These are phyloP conservation scores for Kodamaea restingae DNA, from an alignment of 805 yeast species.

Conservation along the genomic window DNA sequence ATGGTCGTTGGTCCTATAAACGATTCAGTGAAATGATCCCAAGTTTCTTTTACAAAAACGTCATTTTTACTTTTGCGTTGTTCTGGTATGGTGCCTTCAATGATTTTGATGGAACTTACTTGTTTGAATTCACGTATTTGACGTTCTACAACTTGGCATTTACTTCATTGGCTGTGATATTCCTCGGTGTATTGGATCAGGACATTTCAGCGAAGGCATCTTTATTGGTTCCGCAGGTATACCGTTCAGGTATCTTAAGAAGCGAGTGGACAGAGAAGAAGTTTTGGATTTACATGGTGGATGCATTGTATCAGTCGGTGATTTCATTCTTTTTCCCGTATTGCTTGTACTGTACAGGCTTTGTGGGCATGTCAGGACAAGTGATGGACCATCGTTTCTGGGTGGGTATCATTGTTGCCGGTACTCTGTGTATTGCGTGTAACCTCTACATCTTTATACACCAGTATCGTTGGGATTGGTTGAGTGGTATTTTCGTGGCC, in stretches of 20 bases:
- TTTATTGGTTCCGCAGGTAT: conserved; percentile 65
- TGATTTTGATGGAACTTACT: conserved; percentile 70
- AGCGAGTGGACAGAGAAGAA: conserved; percentile 57
- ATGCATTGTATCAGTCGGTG: conserved; percentile 70
- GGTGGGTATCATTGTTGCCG: conserved; percentile 61
- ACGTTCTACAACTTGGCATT: conserved; percentile 78
- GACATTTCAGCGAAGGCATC: conserved; percentile 67
- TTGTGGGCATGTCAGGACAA: conserved; percentile 50
- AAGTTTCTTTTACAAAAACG: conserved; percentile 73
- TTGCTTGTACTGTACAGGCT: conserved; percentile 43
- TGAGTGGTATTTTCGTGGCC: conserved; percentile 48
- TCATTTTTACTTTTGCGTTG: conserved; percentile 65
- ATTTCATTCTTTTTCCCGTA: conserved; percentile 68
- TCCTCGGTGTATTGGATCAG: conserved; percentile 70
- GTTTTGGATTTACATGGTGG: conserved; percentile 60
- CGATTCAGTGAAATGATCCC: conserved; percentile 76
- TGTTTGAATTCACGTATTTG: conserved; percentile 73
- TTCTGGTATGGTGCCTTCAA: conserved; percentile 74
- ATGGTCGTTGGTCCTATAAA: conserved; percentile 81
- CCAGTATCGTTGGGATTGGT: conserved; percentile 78
- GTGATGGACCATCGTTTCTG: conserved; percentile 64
- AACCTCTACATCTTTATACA: conserved; percentile 62
- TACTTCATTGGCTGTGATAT: conserved; percentile 74
- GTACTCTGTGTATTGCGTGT: conserved; percentile 60
- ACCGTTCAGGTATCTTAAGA: conserved; percentile 63